These are phyloP conservation scores for Kazachstania africana DNA, from an alignment of 805 yeast genomes.

Conservation along the genomic window DNA sequence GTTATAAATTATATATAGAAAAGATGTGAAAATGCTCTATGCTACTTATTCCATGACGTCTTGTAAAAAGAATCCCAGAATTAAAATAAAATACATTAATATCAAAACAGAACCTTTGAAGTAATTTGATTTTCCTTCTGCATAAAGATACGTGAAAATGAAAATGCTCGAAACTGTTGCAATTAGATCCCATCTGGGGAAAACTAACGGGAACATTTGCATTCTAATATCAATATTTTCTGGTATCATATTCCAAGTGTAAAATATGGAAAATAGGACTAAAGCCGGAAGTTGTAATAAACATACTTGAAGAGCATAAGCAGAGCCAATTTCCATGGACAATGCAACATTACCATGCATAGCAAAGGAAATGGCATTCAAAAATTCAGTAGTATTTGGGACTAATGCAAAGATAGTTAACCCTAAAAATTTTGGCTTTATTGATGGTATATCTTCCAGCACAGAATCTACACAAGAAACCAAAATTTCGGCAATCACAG, in stretches of 20 bases:
- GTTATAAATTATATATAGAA: too few species aligned
- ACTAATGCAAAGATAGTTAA: slow-evolving; percentile 90
- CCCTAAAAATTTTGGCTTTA: slow-evolving; percentile 84
- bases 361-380: slow-evolving; percentile 95
- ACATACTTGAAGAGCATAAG: slow-evolving; percentile 93
- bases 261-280: slow-evolving; percentile 61
- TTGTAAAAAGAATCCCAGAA: slow-evolving; percentile 69
- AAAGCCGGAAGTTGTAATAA: slow-evolving; percentile 85
- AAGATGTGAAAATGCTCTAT: too few species aligned
- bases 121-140: slow-evolving; percentile 93
- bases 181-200: slow-evolving; percentile 92
- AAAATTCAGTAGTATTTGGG: slow-evolving; percentile 93
- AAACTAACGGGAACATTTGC: slow-evolving; percentile 56
- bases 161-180: slow-evolving; percentile 79
- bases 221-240: slow-evolving; percentile 24
- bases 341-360: slow-evolving; percentile 91
- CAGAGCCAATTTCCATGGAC: slow-evolving; percentile 96
- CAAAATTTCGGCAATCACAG: slow-evolving; percentile 85
- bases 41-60: slow-evolving; percentile 17
- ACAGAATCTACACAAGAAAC: slow-evolving; percentile 91
- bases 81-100: slow-evolving; percentile 60
- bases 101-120: slow-evolving; percentile 88
- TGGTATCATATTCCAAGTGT: slow-evolving; percentile 27
- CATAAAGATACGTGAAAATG: slow-evolving; percentile 83
- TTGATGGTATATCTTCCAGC: slow-evolving; percentile 52